A percentile compares a stretch with the other conserved stretches of the same genome.
Evolutionary conservation across 805 yeast species (phyloP).

Genomic region (Candida quercuum): DNA sequence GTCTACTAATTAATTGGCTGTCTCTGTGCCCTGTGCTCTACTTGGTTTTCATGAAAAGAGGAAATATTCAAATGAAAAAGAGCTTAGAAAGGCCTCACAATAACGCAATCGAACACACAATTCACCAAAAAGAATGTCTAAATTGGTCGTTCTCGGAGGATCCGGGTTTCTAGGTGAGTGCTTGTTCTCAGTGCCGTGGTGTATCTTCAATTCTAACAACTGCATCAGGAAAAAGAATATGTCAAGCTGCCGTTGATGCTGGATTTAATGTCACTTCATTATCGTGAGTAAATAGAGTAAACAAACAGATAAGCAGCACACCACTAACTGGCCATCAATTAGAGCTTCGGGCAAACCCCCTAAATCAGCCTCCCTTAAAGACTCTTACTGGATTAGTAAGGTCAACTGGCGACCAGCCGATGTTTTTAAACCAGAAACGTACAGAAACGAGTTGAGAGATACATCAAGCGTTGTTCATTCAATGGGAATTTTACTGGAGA

Average conservation of each 20-base stretch:
- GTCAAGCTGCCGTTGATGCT: conserved; percentile 55
- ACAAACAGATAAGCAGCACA: background rate
- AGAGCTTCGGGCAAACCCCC: conserved; percentile 53
- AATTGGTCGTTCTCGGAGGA: conserved; percentile 76
- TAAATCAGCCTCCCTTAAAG: conserved; percentile 22
- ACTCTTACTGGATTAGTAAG: conserved; percentile 43
- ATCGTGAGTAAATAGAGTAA: conserved; percentile 36
- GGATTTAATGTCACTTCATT: conserved; percentile 68
- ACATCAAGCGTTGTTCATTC: conserved; percentile 75
- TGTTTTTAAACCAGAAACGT: conserved; percentile 59
- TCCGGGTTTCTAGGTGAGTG: conserved; percentile 64
- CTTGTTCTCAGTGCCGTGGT: too few relatives aligned
- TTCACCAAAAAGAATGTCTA: conserved; percentile 16
- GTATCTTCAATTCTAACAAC: too few relatives aligned
- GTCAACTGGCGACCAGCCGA: conserved; percentile 68
- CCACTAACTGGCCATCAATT: conserved; percentile 2
- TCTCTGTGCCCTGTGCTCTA: too few relatives aligned
- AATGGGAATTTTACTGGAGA: conserved; percentile 70
- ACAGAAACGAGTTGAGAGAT: conserved; percentile 38
- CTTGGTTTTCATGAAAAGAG: too few relatives aligned
- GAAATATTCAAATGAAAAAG: too few relatives aligned
- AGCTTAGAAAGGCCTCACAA: too few relatives aligned
- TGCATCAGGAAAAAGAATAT: conserved; percentile 51
- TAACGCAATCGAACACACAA: background rate
- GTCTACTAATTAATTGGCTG: too few relatives aligned